phyloP scores from a whole-genome alignment of 176 grass and related monocot species.

The Hordeum vulgare region MorexV3_pseudomolecules_assembly NC_058523.1:59084359-59084858 shows the following conservation, averaged over 20 bases:
- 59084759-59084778: constrained; percentile 84
- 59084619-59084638: not conserved
- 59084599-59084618: too few species aligned
- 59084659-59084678: not conserved
- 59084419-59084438: not conserved
- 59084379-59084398: not conserved
- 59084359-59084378: constrained; percentile 23
- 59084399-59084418: not conserved
- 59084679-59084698: not conserved
- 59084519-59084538: not conserved
- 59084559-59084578: not conserved
- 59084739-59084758: constrained; percentile 74
- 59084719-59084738: constrained; percentile 66
- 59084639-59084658: too few species aligned
- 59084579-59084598: too few species aligned
- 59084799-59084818: constrained; percentile 51
- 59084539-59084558: not conserved
- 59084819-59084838: not conserved
- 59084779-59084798: constrained; percentile 59
- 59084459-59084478: constrained; percentile 2
- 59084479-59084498: not conserved
- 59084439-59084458: not conserved
- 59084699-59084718: constrained; percentile 2
- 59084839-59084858: not conserved
- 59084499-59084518: not conserved